These are phyloP conservation scores for Fraxinus pennsylvanica DNA, from an alignment of 257 asterid genomes.

Conservation along the genomic window DNA sequence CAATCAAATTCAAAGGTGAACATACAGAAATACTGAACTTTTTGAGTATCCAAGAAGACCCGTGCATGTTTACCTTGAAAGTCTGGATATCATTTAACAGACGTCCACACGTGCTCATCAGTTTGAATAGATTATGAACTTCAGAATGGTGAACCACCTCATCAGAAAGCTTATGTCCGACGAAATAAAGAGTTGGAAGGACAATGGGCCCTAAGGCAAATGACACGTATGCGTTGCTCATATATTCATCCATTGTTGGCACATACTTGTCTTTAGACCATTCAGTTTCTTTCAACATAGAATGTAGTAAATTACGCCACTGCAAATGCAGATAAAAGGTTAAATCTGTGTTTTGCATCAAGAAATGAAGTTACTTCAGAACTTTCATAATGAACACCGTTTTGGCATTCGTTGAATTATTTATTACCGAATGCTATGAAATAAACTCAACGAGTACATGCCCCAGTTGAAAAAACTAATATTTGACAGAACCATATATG, in stretches of 20 bases:
- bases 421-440: background rate
- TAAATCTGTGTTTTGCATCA: background rate
- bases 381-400: background rate
- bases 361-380: background rate
- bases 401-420: background rate
- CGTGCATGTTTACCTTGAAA: constrained; percentile 53
- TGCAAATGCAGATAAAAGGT: constrained; percentile 38
- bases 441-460: background rate
- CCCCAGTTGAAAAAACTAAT: background rate
- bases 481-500: background rate
- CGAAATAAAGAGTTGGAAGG: constrained; percentile 75
- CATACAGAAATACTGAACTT: background rate
- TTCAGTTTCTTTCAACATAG: constrained; percentile 85
- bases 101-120: constrained; percentile 80
- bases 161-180: constrained; percentile 79
- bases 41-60: background rate
- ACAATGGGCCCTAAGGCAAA: constrained; percentile 91
- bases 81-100: constrained; percentile 73
- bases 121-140: constrained; percentile 51
- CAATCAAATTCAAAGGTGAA: background rate
- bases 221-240: constrained; percentile 67
- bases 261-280: constrained; percentile 47
- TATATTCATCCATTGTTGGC: constrained; percentile 72
- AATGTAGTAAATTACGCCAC: constrained; percentile 73
- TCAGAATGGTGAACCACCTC: constrained; percentile 64